Evolutionary conservation across 1,284 basidiomycete genomes (phyloP), one percentile per base, ranked within the genome.

Genomic region (Xerocomus minutiporus): DNA sequence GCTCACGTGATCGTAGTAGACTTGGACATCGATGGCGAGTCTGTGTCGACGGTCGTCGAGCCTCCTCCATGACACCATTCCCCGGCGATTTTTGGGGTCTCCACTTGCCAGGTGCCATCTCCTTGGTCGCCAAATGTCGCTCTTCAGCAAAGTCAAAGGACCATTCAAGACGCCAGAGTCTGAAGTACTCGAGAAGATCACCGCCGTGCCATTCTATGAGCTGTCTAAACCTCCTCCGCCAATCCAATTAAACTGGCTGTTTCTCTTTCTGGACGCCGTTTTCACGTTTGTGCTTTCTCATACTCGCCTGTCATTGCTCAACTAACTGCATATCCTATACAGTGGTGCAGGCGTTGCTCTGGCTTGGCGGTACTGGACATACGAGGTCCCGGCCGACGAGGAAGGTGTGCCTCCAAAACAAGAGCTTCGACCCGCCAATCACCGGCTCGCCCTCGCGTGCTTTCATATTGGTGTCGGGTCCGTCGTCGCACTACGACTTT

Each of bases 251-350:
- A 65, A 64, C 26, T 61, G 57, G 65, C 3, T 60, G 15, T 61
- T 66, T 61, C 82, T 88, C 43, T 82, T 86, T n/a, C 73, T 80
- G 53, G 81, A 87, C 59, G 76, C 86, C n/a, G 73, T 75, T 9
- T 78, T 77, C 20, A 72, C 64, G 77, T 78, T 56, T 38, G 71
- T 61, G 31, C 12, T 31, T 23, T 29, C n/a, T 38, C 46, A 11
- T 40, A 3, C n/a, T 36, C 34, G 34, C 26, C 5, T 26, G 20
- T 43, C 40, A 15, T 49, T 5, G 8, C 54, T 50, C 46, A 39
- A 35, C 41, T 3, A 2, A 28, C 44, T 13, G 3, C 15, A 8
- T 15, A 5, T 45, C 23, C 5, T 25, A 15, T 23, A 46, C 53
- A 64, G 62, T 6, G 63, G 63, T 11, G 32, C 61, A 13, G 63